Percentiles rank a stretch among this genome's conserved stretches.
Conservation (phyloP, 345 rosid species). For the Anacardium occidentale region DNA sequence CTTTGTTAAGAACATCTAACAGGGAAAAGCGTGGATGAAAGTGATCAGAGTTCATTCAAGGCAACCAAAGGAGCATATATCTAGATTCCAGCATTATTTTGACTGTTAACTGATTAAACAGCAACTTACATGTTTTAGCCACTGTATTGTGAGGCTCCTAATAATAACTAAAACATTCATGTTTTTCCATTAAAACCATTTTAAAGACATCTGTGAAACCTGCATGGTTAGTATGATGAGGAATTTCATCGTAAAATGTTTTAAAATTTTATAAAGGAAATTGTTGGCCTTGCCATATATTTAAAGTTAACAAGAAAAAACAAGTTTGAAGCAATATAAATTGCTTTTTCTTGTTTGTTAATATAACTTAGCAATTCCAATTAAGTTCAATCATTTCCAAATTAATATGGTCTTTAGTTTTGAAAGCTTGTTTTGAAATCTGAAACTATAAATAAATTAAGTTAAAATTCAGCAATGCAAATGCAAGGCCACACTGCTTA, state of each 20-base stretch:
- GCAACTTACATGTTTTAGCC: neutral
- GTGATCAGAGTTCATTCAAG: neutral
- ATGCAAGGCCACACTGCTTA: neutral
- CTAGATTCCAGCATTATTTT: neutral
- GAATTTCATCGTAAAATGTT: neutral
- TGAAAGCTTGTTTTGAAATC: neutral
- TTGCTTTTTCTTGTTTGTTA: too few relatives aligned
- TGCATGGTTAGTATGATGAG: neutral
- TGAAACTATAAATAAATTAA: neutral
- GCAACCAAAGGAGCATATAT: neutral
- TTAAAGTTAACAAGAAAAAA: neutral
- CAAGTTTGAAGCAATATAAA: neutral
- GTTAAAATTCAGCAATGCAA: neutral
- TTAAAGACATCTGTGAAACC: neutral
- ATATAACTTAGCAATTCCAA: neutral
- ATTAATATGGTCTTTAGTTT: neutral
- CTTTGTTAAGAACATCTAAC: slow-evolving; percentile 3
- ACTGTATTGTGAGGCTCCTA: neutral
- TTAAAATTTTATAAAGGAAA: neutral
- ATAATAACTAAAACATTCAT: neutral
- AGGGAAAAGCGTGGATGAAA: neutral
- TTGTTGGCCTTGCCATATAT: neutral
- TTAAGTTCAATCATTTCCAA: neutral
- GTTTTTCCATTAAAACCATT: neutral
- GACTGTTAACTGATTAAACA: neutral